These are phyloP conservation scores for Dalbergia oliveri DNA, from an alignment of 306 rosid genomes.

Conservation along the genomic window DNA sequence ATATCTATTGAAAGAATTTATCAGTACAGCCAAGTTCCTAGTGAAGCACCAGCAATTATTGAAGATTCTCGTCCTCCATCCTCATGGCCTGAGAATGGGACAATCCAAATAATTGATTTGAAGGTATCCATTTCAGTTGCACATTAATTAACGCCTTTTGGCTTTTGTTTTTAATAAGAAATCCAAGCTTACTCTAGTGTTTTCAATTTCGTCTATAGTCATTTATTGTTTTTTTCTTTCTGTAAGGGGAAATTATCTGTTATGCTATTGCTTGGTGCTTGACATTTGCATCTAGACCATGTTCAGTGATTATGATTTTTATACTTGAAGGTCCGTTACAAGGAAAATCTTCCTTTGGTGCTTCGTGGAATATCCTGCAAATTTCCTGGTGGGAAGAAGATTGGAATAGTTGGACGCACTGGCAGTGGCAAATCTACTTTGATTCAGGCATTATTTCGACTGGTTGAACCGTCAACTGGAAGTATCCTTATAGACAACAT, in stretches of 20 bases:
- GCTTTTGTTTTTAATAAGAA: slow-evolving; percentile 26
- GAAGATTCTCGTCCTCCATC: slow-evolving; percentile 81
- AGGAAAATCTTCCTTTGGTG: slow-evolving; percentile 91
- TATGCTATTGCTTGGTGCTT: slow-evolving; percentile 8
- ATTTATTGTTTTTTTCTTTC: neutral
- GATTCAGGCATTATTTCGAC: slow-evolving; percentile 92
- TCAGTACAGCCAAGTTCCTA: slow-evolving; percentile 87
- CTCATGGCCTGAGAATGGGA: slow-evolving; percentile 86
- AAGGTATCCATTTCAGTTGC: slow-evolving; percentile 63
- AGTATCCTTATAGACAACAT: slow-evolving; percentile 82
- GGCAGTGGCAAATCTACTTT: slow-evolving; percentile 98
- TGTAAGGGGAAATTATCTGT: neutral
- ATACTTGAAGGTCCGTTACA: slow-evolving; percentile 80
- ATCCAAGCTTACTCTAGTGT: neutral
- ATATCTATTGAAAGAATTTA: slow-evolving; percentile 96
- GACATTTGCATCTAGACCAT: slow-evolving; percentile 33
- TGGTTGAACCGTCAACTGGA: slow-evolving; percentile 83
- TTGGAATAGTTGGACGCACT: slow-evolving; percentile 95
- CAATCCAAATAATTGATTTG: slow-evolving; percentile 74
- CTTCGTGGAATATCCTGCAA: slow-evolving; percentile 83
- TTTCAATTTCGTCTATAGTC: neutral
- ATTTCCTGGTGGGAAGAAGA: slow-evolving; percentile 92
- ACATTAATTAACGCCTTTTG: neutral
- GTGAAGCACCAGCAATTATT: slow-evolving; percentile 79
- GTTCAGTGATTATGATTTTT: slow-evolving; percentile 17